Evolutionary conservation across 768 basidiomycete species (phyloP).

Genomic region (Pisolithus microcarpus): DNA sequence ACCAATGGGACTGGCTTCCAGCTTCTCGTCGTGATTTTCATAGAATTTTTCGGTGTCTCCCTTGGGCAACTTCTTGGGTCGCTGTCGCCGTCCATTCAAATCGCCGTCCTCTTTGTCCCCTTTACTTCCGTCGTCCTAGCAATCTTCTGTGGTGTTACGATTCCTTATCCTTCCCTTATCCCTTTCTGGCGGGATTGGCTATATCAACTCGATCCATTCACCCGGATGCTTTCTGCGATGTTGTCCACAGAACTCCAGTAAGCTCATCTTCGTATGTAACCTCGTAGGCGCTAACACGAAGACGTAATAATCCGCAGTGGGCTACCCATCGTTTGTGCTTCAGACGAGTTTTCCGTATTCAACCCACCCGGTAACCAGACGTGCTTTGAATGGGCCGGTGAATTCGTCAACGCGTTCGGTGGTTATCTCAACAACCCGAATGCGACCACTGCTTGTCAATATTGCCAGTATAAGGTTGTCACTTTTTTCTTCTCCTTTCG

Average conservation of each 20-base stretch:
- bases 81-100: slow-evolving; percentile 67
- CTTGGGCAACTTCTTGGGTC: slow-evolving; percentile 71
- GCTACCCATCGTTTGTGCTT: slow-evolving; percentile 53
- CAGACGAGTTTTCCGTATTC: slow-evolving; percentile 66
- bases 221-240: slow-evolving; percentile 63
- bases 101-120: slow-evolving; percentile 77
- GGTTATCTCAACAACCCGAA: slow-evolving; percentile 70
- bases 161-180: slow-evolving; percentile 58
- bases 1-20: slow-evolving; percentile 64
- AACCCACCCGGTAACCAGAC: slow-evolving; percentile 68
- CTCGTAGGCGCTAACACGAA: slow-evolving; percentile 1
- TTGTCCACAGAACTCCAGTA: slow-evolving; percentile 72
- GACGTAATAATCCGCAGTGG: slow-evolving; percentile 36
- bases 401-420: slow-evolving; percentile 53
- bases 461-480: slow-evolving; percentile 54
- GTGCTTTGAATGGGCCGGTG: slow-evolving; percentile 61
- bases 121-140: slow-evolving; percentile 58
- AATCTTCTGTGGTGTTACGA: slow-evolving; percentile 76
- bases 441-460: slow-evolving; percentile 56
- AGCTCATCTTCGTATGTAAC: slow-evolving; percentile 9
- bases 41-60: slow-evolving; percentile 67
- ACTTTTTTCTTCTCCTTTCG: neutral
- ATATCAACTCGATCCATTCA: slow-evolving; percentile 67
- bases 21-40: slow-evolving; percentile 60
- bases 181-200: slow-evolving; percentile 75